Conservation (phyloP, 139 green algal genomes). For the Chlamydomonas sp. region DNA sequence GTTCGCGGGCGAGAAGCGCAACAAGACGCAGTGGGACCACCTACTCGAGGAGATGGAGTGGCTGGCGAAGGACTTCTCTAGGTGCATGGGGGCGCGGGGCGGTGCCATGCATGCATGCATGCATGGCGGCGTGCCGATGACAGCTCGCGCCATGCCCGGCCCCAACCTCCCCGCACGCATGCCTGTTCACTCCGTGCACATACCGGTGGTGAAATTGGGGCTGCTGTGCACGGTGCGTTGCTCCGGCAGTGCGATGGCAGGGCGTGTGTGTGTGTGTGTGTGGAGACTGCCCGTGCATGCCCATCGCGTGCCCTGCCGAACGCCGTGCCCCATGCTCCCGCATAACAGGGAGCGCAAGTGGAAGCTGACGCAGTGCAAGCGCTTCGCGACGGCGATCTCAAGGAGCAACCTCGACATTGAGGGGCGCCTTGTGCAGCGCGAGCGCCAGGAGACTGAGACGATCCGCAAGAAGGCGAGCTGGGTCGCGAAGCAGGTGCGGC, state of each 20-base stretch:
- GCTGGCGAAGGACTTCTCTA: constrained; percentile 87
- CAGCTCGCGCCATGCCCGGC: too few species aligned
- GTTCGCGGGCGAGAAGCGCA: constrained; percentile 49
- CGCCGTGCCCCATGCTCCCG: not conserved
- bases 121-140: too few species aligned
- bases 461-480: constrained; percentile 32
- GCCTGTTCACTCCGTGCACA: too few species aligned
- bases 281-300: too few species aligned
- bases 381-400: constrained; percentile 40
- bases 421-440: constrained; percentile 29
- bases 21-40: constrained; percentile 84
- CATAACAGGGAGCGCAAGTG: constrained; percentile 26
- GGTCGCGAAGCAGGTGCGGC: constrained; percentile 42
- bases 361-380: constrained; percentile 22
- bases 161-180: too few species aligned
- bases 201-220: too few species aligned
- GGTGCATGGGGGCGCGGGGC: constrained; percentile 29
- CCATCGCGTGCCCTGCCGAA: too few species aligned
- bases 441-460: constrained; percentile 47
- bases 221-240: not conserved
- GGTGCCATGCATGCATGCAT: constrained; percentile 10
- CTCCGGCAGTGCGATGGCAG: not conserved
- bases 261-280: not conserved
- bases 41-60: constrained; percentile 93
- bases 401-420: constrained; percentile 69